Evolutionary conservation across 2,329 filamentous ascomycete species (phyloP).

Genomic region (Fusarium bulbicola): DNA sequence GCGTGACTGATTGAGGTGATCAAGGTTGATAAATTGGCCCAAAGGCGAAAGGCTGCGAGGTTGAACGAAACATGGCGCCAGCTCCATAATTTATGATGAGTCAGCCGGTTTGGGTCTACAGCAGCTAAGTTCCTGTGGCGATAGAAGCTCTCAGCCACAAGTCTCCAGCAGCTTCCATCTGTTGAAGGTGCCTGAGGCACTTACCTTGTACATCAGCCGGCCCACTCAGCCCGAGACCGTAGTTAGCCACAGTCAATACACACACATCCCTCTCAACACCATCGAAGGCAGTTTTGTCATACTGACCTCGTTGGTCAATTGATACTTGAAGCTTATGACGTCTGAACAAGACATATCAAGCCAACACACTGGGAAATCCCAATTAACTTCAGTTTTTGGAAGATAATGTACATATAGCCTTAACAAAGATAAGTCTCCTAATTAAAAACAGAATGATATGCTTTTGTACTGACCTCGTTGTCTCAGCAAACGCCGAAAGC

Average conservation of each 20-base stretch:
- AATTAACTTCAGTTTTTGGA: too few species aligned
- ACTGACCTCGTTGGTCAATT: neutral
- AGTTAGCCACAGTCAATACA: too few species aligned
- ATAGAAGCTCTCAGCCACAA: neutral
- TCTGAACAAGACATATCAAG: too few species aligned
- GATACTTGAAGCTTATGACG: too few species aligned
- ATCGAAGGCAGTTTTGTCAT: neutral
- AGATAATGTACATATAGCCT: too few species aligned
- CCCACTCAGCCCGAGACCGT: too few species aligned
- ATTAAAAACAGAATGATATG: too few species aligned
- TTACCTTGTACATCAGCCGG: too few species aligned
- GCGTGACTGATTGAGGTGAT: neutral
- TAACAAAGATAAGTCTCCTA: too few species aligned
- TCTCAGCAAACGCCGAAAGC: neutral
- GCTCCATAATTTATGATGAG: neutral
- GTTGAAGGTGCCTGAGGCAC: too few species aligned
- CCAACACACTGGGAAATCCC: too few species aligned
- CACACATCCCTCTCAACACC: too few species aligned
- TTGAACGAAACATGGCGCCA: neutral
- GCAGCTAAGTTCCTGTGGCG: neutral
- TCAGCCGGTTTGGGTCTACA: fast-evolving
- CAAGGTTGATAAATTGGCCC: neutral
- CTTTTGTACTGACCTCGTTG: neutral
- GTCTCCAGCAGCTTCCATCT: neutral
- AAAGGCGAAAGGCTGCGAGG: neutral